A percentile compares a stretch with the other conserved stretches of the same genome.
Conservation (phyloP, 331 rosid genomes). For the Quercus lobata region DNA sequence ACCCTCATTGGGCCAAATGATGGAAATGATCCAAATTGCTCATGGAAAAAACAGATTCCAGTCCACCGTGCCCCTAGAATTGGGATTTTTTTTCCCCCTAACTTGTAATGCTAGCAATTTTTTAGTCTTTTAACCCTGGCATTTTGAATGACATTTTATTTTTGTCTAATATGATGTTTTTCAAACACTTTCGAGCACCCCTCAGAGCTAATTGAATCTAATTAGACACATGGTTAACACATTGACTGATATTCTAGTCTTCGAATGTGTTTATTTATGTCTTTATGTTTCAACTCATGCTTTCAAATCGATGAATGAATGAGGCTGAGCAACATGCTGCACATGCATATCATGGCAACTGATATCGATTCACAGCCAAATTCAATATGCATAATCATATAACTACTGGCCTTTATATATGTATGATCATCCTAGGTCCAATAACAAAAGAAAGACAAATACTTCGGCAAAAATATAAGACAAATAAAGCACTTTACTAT, state of each 20-base stretch:
- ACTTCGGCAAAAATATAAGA: too few relatives aligned
- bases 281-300: not conserved
- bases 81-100: not conserved
- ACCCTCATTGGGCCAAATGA: too few relatives aligned
- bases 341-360: not conserved
- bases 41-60: too few relatives aligned
- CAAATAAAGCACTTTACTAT: not conserved
- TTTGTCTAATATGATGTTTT: not conserved
- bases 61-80: too few relatives aligned
- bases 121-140: not conserved
- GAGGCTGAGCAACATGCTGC: not conserved
- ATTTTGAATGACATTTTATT: not conserved
- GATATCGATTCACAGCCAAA: not conserved
- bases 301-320: not conserved
- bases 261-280: not conserved
- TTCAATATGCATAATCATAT: not conserved
- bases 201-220: not conserved
- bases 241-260: not conserved
- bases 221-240: not conserved
- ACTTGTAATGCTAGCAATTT: not conserved
- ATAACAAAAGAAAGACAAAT: not conserved
- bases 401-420: not conserved
- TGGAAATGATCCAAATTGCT: too few relatives aligned
- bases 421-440: not conserved
- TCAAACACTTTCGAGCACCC: not conserved